These are phyloP conservation scores for Penicillium longicatenatum DNA, from an alignment of 495 filamentous ascomycete species.

Conservation along the genomic window DNA sequence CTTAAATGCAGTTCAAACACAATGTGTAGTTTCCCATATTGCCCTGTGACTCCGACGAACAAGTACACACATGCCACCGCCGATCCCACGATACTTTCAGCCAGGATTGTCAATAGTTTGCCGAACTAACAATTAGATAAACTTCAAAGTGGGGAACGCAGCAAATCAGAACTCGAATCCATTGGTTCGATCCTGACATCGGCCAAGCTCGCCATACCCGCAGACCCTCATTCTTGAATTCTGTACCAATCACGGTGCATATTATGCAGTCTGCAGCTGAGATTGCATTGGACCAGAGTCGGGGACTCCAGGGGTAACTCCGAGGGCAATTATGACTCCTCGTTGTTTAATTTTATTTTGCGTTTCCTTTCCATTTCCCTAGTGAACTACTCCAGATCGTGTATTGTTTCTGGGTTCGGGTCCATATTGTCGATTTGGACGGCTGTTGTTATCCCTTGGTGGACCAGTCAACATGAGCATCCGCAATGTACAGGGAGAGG, in stretches of 20 bases:
- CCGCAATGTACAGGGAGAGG: slow-evolving; percentile 11
- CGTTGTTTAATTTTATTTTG: neutral
- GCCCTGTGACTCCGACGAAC: too few species aligned
- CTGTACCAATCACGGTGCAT: neutral
- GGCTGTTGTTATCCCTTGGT: neutral
- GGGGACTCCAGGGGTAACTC: neutral
- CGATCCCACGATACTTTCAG: too few species aligned
- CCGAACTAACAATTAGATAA: neutral
- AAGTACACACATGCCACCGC: too few species aligned
- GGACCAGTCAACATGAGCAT: slow-evolving; percentile 8
- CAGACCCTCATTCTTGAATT: neutral
- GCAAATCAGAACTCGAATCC: neutral
- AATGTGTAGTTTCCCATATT: too few species aligned
- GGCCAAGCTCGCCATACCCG: neutral
- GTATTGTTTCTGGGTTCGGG: neutral
- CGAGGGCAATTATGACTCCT: neutral
- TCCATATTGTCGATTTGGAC: neutral
- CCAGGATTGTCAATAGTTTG: neutral
- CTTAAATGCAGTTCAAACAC: too few species aligned
- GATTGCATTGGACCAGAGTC: neutral
- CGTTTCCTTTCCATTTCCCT: neutral
- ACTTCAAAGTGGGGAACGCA: neutral
- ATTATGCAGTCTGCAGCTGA: neutral
- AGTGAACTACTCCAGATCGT: neutral
- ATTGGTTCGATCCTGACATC: neutral